A percentile compares a stretch with the other conserved stretches of the same genome.
These are phyloP conservation scores for Plantago elongata DNA, from an alignment of 257 asterid genomes.

Conservation along the genomic window DNA sequence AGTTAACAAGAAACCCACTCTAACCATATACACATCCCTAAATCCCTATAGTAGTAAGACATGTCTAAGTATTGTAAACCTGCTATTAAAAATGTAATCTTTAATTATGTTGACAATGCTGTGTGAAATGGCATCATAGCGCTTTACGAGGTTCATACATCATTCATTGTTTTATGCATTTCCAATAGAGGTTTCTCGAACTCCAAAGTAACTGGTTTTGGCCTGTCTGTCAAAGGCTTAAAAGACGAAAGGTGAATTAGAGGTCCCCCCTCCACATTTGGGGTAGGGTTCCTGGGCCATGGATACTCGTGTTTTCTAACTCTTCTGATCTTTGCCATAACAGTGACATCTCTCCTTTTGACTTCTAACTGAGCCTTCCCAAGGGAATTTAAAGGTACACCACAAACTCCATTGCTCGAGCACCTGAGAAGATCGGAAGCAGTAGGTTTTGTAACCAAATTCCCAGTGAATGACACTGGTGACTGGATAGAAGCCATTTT, in stretches of 20 bases:
- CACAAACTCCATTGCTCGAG: conserved; percentile 54
- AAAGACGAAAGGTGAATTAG: conserved; percentile 78
- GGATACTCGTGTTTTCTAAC: conserved; percentile 75
- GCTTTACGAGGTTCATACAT: conserved; percentile 36
- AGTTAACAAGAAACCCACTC: too few species aligned
- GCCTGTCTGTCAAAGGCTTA: conserved; percentile 93
- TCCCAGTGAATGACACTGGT: conserved; percentile 47
- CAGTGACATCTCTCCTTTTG: conserved; percentile 41
- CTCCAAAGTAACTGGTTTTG: conserved; percentile 84
- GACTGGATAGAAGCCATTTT: conserved; percentile 64
- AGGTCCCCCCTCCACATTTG: conserved; percentile 84
- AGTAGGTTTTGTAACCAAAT: conserved; percentile 48
- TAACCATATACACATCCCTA: too few species aligned
- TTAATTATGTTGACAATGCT: too few species aligned
- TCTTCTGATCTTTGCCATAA: conserved; percentile 64
- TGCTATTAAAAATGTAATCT: too few species aligned
- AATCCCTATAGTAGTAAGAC: too few species aligned
- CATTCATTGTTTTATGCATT: conserved; percentile 70
- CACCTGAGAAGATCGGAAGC: conserved; percentile 78
- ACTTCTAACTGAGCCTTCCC: conserved; percentile 61
- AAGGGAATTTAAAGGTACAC: conserved; percentile 59
- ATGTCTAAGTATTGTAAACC: too few species aligned
- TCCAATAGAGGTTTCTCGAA: conserved; percentile 87
- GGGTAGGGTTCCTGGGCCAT: conserved; percentile 82
- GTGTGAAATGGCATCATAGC: not conserved